Evolutionary conservation across 495 filamentous ascomycete genomes (phyloP), one percentile per base, ranked within the genome.

Genomic region (Trichoderma parareesei): DNA sequence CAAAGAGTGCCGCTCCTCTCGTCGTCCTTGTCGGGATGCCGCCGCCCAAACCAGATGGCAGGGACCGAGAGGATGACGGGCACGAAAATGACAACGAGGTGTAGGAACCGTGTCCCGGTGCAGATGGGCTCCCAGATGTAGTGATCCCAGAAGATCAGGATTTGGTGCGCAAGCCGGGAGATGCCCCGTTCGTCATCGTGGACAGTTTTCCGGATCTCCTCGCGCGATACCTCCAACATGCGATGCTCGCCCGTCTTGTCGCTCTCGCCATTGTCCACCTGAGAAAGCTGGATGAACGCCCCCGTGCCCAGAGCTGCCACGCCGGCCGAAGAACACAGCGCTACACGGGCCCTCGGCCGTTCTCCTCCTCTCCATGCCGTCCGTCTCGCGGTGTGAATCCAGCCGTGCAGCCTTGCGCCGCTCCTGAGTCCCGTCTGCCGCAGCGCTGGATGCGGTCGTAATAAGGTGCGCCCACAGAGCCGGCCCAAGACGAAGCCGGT

Each of bases 71-170:
- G 72, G 43, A 98, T 85, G 11, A 99, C 90, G 0, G 95, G 95
- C 53, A 96, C 84, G 69, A 99, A 99, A 40, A 98, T 96, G 38
- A 88, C 72, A 20, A 91, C 84, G 16, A 99, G 78, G 71, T 96
- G 88, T 53, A 96, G 70, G 65, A 98, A 96, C 18, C 95, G 81
- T 41, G 93, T 75, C 0, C 92, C 92, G 0, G 92, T 99, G 61
- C 90, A 91, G 37, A 97, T 76, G 5, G 95, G 93, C 73, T 99
- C 95, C 82, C 80, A 87, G 48, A 96, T 75, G 71, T 90, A 93
- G 3, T 78, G 66, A 67, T 93, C 89, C 43, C 92, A 68, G 59
- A 86, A 85, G 10, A 90, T 73, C 27, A 85, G 78, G 18, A 89
- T 66, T 18, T 78, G 76, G 66, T 84, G 80, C 49, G 80, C 72